A percentile compares a stretch with the other conserved stretches of the same genome.
Conservation (phyloP, 2,329 filamentous ascomycete genomes). For the Colletotrichum liaoningense region DNA sequence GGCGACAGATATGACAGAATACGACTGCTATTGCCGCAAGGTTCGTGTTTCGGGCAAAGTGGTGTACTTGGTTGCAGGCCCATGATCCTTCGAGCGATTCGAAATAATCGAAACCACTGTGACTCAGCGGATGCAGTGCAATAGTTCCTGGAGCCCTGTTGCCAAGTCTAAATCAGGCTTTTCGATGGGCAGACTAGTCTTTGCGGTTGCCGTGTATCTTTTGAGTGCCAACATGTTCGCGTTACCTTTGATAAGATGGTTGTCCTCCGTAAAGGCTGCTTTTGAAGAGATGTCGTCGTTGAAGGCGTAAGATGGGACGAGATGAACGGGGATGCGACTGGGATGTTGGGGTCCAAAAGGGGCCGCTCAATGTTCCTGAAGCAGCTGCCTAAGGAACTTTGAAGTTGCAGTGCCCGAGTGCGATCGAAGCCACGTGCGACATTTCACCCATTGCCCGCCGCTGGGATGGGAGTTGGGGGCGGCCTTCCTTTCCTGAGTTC, state of each 20-base stretch:
- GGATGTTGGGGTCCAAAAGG: neutral
- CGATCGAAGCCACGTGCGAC: neutral
- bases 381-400: neutral
- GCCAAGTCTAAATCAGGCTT: constrained; percentile 17
- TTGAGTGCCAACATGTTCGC: neutral
- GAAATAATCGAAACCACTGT: constrained; percentile 3
- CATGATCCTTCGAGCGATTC: constrained; percentile 1
- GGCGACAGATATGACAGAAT: neutral
- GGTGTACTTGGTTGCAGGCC: constrained; percentile 7
- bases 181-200: constrained; percentile 15
- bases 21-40: constrained; percentile 1
- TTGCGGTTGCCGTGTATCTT: neutral
- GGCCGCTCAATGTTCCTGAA: neutral
- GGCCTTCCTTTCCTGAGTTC: neutral
- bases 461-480: neutral
- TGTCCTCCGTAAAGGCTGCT: neutral
- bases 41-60: constrained; percentile 13
- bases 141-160: neutral
- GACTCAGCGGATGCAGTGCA: constrained; percentile 27
- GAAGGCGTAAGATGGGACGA: neutral
- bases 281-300: neutral
- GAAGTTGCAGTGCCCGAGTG: neutral
- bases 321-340: neutral
- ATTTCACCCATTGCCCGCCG: neutral
- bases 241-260: neutral